A percentile compares a stretch with the other conserved stretches of the same genome.
phyloP scores from a whole-genome alignment of 495 filamentous ascomycete species.

The Xylaria sp. region DNA sequence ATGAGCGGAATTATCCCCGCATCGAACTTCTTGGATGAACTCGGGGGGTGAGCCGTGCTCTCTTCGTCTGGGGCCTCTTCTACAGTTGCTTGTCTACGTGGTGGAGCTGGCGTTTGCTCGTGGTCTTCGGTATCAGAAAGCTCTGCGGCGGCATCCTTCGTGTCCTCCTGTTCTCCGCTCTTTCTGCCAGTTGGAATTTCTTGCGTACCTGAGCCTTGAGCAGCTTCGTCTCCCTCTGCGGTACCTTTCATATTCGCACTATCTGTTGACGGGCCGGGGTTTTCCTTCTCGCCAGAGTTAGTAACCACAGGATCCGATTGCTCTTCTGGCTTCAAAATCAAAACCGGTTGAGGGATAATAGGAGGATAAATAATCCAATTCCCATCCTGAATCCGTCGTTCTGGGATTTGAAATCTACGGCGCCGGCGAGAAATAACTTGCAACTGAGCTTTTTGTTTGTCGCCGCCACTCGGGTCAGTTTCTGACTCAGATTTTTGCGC shows the following conservation, averaged over 20 bases:
- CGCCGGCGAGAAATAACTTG: background rate
- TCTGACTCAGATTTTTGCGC: background rate
- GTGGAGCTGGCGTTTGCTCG: background rate
- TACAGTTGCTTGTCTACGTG: slow-evolving; percentile 6
- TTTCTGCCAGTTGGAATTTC: background rate
- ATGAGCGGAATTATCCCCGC: background rate
- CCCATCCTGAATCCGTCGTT: slow-evolving; percentile 8
- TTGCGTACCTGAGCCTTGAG: too few relatives aligned
- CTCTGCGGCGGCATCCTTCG: background rate
- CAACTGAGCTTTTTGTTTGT: background rate
- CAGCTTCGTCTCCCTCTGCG: background rate
- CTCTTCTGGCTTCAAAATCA: too few relatives aligned
- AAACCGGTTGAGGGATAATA: background rate
- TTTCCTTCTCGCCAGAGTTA: too few relatives aligned
- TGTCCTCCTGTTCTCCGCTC: background rate
- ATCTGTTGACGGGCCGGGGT: background rate
- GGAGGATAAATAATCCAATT: background rate
- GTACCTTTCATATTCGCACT: background rate
- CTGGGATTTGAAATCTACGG: background rate
- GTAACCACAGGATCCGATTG: background rate
- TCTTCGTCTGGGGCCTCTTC: slow-evolving; percentile 8
- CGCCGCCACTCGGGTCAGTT: background rate
- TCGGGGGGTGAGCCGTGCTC: background rate
- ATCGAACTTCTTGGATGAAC: background rate
- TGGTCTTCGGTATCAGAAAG: background rate